Evolutionary conservation across 2,329 filamentous ascomycete species (phyloP), one percentile per base, ranked within the genome.

Genomic region (Epichloe typhina): DNA sequence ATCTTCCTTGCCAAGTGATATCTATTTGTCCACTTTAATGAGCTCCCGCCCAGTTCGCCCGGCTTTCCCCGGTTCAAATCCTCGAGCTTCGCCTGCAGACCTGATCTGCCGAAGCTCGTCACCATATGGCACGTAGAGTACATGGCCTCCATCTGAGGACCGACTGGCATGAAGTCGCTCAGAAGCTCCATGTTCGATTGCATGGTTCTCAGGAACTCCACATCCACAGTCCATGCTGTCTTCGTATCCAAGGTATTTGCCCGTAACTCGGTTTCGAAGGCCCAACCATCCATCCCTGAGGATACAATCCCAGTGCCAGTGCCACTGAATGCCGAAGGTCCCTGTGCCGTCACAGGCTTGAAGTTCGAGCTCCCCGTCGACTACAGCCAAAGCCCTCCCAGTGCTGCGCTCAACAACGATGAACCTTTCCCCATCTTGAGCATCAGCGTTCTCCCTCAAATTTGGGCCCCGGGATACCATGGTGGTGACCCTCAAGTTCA

Each of bases 51-150:
- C n/a, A n/a, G n/a, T n/a, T n/a, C n/a, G n/a, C n/a, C n/a, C n/a
- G n/a, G n/a, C n/a, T n/a, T n/a, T n/a, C n/a, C n/a, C n/a, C n/a
- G n/a, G n/a, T n/a, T 7, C 1, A 3, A 3, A 9, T 31, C 26
- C 26, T 2, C 2, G 6, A 5, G 6, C 1, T 7, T 31, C 1
- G n/a, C n/a, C n/a, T n/a, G n/a, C 2, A 9, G 7, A 3, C 26
- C 0, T 3, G 7, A 31, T 0, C 26, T 0, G 26, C 26, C 26
- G 8, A 31, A 31, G 0, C 3, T 9, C 8, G 3, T 4, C 1
- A 31, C 9, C 0, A 31, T 9, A 9, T 26, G 40, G 40, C 41
- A 6, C 41, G n/a, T 3, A 13, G 6, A 43, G 23, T n/a, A 13
- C 33, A 6, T 43, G 23, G 2, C 41, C 2, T 9, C 23, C 13